Base-by-base conservation (phyloP, 345 rosid species). In the Camelina neglecta region DNA sequence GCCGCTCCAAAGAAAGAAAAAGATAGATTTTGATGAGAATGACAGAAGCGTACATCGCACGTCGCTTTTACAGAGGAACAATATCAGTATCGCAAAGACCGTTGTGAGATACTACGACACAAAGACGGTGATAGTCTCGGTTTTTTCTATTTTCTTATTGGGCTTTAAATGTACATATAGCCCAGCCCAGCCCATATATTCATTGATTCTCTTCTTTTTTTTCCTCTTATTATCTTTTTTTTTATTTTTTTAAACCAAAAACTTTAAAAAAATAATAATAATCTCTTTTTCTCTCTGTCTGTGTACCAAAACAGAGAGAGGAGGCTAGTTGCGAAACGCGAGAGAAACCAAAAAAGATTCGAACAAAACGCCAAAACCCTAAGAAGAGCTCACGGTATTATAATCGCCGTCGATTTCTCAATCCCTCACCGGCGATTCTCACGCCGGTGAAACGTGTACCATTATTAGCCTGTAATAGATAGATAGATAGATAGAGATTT, bases 311-410 rank as follows among this genome's bases (percentile, higher is more conserved):
- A 61, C 39, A 55, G 55, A 74, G 16, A 73, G 16, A 6, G 18
- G 26, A 26, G 29, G 29, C 9, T 38, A 48, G 8, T 67, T 51
- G 51, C 31, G 56, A 71, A 45, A 58, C 49, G 75, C 57, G 36
- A 74, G 44, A 72, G 16, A 51, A 18, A 33, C 44, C 41, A 38
- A 38, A 38, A 26, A 63, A 70, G 63, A 73, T 73, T 73, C 72
- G 31, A 50, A 68, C 18, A 15, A 24, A 23, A 23, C 48, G 24
- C 69, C 44, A 76, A 29, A 76, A 76, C 80, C 80, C 80, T 76
- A 69, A 69, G 80, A 58, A 69, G 80, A 58, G 45, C 69, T 75
- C 67, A 38, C 66, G 49, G 11, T 59, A 29, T 42, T 3, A 35
- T 35, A 11, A n/a, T 72, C 11, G 45, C 75, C 80, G 44, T 62